A percentile compares a stretch with the other conserved stretches of the same genome.
Evolutionary conservation across 192 early-diverging fungal species (phyloP).

Genomic region (Umbelopsis vinacea): DNA sequence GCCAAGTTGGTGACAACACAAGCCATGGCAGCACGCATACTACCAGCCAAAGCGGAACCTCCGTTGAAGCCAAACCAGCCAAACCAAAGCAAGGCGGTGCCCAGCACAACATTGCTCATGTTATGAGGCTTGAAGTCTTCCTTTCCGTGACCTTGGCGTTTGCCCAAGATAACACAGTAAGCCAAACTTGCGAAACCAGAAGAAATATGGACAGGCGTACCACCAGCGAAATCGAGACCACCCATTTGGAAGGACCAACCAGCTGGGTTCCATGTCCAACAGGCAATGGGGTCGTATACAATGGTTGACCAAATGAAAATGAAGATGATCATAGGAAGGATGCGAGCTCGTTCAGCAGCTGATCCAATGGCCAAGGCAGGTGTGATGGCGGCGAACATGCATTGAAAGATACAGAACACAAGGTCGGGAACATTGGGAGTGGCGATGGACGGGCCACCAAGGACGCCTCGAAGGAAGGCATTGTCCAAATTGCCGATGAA

Average conservation of each 20-base stretch:
- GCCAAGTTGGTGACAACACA: conserved; percentile 68
- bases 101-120: conserved; percentile 69
- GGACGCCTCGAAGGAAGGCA: conserved; percentile 66
- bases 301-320: conserved; percentile 70
- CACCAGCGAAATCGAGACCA: conserved; percentile 76
- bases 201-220: conserved; percentile 70
- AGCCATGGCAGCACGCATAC: conserved; percentile 65
- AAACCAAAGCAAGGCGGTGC: conserved; percentile 74
- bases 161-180: conserved; percentile 66
- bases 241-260: conserved; percentile 73
- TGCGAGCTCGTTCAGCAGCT: conserved; percentile 61
- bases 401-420: conserved; percentile 64
- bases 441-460: conserved; percentile 52
- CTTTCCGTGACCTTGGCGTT: conserved; percentile 59
- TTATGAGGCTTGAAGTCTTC: conserved; percentile 65
- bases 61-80: conserved; percentile 87
- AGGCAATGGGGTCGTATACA: conserved; percentile 65
- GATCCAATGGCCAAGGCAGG: conserved; percentile 61
- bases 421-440: conserved; percentile 56
- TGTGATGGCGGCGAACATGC: conserved; percentile 67
- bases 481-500: conserved; percentile 86
- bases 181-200: conserved; percentile 75
- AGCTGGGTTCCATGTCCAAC: conserved; percentile 73
- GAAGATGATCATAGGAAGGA: conserved; percentile 58
- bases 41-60: conserved; percentile 60